phyloP scores from a whole-genome alignment of 164 flowering plant species.

The Euptelea pleiosperma region DNA sequence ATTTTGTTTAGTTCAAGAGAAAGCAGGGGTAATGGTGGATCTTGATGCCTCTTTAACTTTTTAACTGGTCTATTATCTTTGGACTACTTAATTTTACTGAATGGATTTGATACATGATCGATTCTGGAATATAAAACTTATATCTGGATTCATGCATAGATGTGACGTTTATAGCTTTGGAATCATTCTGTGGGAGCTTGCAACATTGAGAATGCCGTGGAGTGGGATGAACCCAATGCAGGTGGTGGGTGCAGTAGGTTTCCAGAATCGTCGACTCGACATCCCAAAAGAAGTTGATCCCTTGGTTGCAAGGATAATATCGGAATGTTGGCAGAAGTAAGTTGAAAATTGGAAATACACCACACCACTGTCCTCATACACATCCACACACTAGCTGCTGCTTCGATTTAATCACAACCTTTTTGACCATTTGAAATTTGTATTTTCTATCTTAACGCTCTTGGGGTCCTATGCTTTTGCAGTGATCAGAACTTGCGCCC shows the following conservation, averaged over 20 bases:
- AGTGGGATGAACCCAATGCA: conserved; percentile 99
- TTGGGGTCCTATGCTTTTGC: conserved; percentile 14
- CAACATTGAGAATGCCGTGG: conserved; percentile 94
- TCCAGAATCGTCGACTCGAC: conserved; percentile 87
- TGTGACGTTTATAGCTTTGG: conserved; percentile 99
- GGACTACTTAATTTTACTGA: neutral
- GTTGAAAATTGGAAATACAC: conserved; percentile 13
- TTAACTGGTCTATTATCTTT: neutral
- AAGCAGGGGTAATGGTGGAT: too few species aligned
- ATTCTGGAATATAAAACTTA: neutral
- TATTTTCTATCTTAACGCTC: neutral
- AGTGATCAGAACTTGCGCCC: conserved; percentile 95
- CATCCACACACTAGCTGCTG: too few species aligned
- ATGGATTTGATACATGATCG: neutral
- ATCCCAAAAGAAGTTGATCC: conserved; percentile 95
- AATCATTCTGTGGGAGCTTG: conserved; percentile 95
- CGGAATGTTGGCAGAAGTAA: conserved; percentile 97
- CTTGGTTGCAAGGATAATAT: conserved; percentile 71
- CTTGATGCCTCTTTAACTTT: neutral
- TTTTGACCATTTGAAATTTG: neutral
- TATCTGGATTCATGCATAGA: conserved; percentile 34
- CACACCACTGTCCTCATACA: neutral
- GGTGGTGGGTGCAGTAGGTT: conserved; percentile 99
- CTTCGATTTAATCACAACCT: neutral
- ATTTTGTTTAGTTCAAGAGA: too few species aligned